A percentile compares a stretch with the other conserved stretches of the same genome.
phyloP scores from a whole-genome alignment of 345 rosid genomes.

The Boechera divaricarpa region DNA sequence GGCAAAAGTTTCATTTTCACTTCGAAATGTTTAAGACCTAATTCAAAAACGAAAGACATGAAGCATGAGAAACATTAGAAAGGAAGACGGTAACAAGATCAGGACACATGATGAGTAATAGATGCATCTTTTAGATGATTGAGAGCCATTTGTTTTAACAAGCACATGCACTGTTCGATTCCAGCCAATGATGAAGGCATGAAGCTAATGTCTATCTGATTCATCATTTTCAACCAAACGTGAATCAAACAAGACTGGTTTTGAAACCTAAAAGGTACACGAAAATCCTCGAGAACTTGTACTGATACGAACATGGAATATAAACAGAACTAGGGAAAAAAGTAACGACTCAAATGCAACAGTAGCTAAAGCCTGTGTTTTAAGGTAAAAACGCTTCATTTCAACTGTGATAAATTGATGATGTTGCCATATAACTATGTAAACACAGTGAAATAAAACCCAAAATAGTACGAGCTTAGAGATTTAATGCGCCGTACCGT shows the following conservation, averaged over 20 bases:
- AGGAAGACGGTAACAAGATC: slow-evolving; percentile 17
- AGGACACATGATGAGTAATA: slow-evolving; percentile 11
- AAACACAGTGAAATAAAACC: not conserved
- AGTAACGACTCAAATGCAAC: not conserved
- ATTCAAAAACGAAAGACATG: not conserved
- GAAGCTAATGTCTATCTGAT: not conserved
- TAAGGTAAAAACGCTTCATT: not conserved
- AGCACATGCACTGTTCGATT: not conserved
- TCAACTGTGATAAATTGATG: slow-evolving; percentile 12
- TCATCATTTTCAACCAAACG: not conserved
- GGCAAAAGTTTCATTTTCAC: not conserved
- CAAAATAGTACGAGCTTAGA: not conserved
- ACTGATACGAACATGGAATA: not conserved
- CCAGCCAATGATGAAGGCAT: not conserved
- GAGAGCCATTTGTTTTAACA: slow-evolving; percentile 7
- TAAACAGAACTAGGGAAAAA: not conserved
- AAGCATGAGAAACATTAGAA: slow-evolving; percentile 9
- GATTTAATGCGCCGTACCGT: slow-evolving; percentile 19
- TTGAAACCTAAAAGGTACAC: slow-evolving; percentile 2
- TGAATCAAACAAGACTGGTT: slow-evolving; percentile 1
- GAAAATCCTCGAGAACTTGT: not conserved
- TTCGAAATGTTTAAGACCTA: slow-evolving; percentile 1
- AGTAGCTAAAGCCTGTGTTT: slow-evolving; percentile 12
- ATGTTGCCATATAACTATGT: not conserved
- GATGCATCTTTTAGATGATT: not conserved